Conservation (phyloP, 495 filamentous ascomycete genomes). For the Pseudoneurospora amorphoporcata region DNA sequence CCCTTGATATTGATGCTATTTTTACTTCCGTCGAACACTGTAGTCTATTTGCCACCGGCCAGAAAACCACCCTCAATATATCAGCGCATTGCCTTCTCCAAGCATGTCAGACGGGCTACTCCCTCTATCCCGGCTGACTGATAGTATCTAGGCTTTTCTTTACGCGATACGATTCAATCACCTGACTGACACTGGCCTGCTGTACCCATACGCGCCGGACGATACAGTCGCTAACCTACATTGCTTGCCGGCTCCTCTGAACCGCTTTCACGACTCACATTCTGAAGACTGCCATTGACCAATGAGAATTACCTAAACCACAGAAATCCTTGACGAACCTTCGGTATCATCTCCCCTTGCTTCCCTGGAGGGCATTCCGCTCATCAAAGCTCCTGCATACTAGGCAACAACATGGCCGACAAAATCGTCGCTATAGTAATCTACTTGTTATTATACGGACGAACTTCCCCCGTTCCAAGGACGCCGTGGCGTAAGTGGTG, state of each 20-base stretch:
- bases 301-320: neutral
- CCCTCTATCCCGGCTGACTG: neutral
- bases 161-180: neutral
- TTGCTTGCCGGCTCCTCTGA: neutral
- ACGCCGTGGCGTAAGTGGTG: neutral
- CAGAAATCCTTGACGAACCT: neutral
- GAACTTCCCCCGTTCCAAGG: neutral
- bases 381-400: neutral
- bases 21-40: neutral
- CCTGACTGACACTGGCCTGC: neutral
- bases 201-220: neutral
- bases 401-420: neutral
- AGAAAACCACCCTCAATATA: neutral
- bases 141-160: neutral
- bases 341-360: neutral
- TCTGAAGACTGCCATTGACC: neutral
- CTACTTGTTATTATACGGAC: neutral
- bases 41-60: neutral
- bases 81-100: neutral
- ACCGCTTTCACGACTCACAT: neutral
- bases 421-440: neutral
- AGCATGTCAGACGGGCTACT: neutral
- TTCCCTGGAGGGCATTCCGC: neutral
- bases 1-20: neutral
- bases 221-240: neutral